phyloP scores from a whole-genome alignment of 805 yeast species.

The Candida vaughaniae region DNA sequence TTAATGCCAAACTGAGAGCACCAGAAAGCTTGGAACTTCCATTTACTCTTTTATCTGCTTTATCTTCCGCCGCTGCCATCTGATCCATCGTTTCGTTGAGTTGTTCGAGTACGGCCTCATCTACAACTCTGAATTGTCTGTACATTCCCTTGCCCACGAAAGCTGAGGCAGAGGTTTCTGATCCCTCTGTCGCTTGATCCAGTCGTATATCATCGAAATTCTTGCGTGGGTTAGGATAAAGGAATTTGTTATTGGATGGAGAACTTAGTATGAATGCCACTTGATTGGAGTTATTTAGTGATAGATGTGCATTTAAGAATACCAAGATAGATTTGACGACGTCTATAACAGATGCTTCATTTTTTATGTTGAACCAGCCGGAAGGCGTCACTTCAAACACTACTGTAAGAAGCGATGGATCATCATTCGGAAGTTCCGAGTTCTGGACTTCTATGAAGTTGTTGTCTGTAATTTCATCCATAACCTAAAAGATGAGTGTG shows the following conservation, averaged over 20 bases:
- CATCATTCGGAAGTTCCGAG: conserved; percentile 32
- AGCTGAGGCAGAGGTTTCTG: conserved; percentile 8
- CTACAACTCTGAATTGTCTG: conserved; percentile 77
- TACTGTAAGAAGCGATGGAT: conserved; percentile 75
- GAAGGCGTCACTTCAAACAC: conserved; percentile 75
- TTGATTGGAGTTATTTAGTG: conserved; percentile 78
- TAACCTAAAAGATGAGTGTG: too few relatives aligned
- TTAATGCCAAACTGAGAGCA: conserved; percentile 77
- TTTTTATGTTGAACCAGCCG: conserved; percentile 56
- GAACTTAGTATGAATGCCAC: conserved; percentile 81
- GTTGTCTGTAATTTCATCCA: conserved; percentile 71
- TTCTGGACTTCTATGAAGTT: conserved; percentile 41
- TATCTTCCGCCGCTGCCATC: conserved; percentile 15
- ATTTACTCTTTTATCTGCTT: neutral
- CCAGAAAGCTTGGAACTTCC: conserved; percentile 51
- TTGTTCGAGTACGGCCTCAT: conserved; percentile 65
- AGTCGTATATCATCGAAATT: conserved; percentile 14
- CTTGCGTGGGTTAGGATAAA: conserved; percentile 57
- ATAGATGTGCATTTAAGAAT: conserved; percentile 81
- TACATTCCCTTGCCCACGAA: conserved; percentile 64
- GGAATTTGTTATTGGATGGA: conserved; percentile 61
- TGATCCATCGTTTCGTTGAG: conserved; percentile 38
- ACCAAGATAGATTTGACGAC: conserved; percentile 68
- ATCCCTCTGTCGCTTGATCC: conserved; percentile 1
- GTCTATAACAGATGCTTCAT: conserved; percentile 52